Evolutionary conservation across 2,329 filamentous ascomycete genomes (phyloP).

Genomic region (Mycosphaerella sp.): DNA sequence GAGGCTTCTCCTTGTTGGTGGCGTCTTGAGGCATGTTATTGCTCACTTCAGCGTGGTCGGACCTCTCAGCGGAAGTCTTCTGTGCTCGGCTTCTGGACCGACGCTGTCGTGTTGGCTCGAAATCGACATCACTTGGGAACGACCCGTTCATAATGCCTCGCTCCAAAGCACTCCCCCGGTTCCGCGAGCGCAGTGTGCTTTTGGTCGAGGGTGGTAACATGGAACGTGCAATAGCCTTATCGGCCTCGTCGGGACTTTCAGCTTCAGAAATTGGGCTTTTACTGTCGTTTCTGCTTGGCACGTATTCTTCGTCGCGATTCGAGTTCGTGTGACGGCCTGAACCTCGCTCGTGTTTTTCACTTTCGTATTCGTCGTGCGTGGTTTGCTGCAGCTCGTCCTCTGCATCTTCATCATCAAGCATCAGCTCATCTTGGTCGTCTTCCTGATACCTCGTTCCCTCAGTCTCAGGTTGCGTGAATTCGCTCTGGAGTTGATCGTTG

Average conservation of each 20-base stretch:
- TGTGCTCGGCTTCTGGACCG: background rate
- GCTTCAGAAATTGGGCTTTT: conserved; percentile 16
- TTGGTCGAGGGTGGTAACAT: background rate
- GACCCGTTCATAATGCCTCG: conserved; percentile 8
- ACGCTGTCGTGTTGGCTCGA: conserved; percentile 1
- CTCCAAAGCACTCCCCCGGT: background rate
- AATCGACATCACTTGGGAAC: conserved; percentile 8
- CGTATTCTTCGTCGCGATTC: conserved; percentile 3
- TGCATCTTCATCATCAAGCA: conserved; percentile 15
- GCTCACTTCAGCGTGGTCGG: conserved; percentile 3
- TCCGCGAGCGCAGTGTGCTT: background rate
- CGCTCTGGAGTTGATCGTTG: conserved; percentile 17
- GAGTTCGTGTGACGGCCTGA: background rate
- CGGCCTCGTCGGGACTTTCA: background rate
- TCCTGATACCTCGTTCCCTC: conserved; percentile 24
- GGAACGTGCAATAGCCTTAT: background rate
- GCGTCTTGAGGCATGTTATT: conserved; percentile 27
- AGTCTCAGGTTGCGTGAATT: conserved; percentile 25
- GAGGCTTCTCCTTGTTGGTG: conserved; percentile 9
- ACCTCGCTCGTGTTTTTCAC: background rate
- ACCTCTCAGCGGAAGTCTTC: background rate
- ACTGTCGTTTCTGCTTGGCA: conserved; percentile 8
- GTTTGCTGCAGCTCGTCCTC: conserved; percentile 4
- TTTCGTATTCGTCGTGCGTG: conserved; percentile 4
- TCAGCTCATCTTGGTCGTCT: conserved; percentile 12